Conservation (phyloP, 108 stramenopile species). For the Nitzschia palea region DNA sequence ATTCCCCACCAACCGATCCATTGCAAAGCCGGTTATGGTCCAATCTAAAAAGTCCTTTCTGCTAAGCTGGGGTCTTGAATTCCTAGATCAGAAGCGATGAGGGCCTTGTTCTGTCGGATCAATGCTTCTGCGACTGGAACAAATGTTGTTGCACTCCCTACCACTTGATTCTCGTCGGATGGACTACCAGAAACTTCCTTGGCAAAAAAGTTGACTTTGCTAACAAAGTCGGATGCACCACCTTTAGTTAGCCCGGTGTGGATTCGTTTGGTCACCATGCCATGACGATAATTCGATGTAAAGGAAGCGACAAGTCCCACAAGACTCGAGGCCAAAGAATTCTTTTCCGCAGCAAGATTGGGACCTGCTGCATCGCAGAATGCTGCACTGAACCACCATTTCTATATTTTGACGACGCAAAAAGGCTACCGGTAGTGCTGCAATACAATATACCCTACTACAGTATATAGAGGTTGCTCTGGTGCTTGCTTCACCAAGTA, state of each 20-base stretch:
- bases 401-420: no score
- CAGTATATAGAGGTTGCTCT: no score
- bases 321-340: not conserved
- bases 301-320: not conserved
- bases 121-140: not conserved
- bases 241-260: not conserved
- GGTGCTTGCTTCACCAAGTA: no score
- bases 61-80: not conserved
- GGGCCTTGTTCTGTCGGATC: slow-evolving; percentile 12
- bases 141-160: no score
- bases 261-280: not conserved
- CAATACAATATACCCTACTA: no score
- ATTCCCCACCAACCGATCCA: not conserved
- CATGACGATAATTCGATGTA: not conserved
- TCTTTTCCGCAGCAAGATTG: no score
- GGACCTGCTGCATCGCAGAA: no score
- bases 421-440: no score
- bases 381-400: no score
- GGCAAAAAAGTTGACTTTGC: not conserved
- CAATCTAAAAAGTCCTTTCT: not conserved
- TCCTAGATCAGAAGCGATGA: slow-evolving; percentile 7
- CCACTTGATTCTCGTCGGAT: not conserved
- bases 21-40: not conserved
- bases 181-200: not conserved
- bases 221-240: not conserved